Evolutionary conservation across 2,329 filamentous ascomycete species (phyloP).

Genomic region (Monilinia polystroma): DNA sequence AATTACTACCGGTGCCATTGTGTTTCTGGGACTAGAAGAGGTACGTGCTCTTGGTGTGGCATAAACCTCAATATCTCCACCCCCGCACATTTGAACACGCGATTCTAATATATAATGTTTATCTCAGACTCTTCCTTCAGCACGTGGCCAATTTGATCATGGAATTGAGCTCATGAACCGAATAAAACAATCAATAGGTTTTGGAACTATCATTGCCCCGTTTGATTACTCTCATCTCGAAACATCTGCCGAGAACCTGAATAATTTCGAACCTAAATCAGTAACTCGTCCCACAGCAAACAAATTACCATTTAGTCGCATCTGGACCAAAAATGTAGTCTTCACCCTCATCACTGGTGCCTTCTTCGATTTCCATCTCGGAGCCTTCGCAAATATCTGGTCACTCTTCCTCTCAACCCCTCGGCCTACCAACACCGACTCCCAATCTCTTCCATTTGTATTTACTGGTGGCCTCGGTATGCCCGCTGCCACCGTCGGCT

Average conservation of each 20-base stretch:
- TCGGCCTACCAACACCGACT: slow-evolving; percentile 41
- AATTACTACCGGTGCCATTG: slow-evolving; percentile 35
- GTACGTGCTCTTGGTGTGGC: slow-evolving; percentile 25
- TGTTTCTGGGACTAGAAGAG: slow-evolving; percentile 40
- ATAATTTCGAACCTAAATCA: slow-evolving; percentile 17
- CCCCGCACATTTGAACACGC: not conserved
- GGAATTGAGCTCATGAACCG: slow-evolving; percentile 20
- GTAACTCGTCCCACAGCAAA: not conserved
- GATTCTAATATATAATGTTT: slow-evolving; percentile 2
- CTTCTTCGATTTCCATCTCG: slow-evolving; percentile 39
- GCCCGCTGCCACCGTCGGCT: slow-evolving; percentile 62
- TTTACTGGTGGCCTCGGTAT: slow-evolving; percentile 68
- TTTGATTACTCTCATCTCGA: slow-evolving; percentile 28
- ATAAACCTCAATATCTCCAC: not conserved
- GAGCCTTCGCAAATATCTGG: slow-evolving; percentile 57
- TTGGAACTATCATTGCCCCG: slow-evolving; percentile 4
- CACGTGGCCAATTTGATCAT: slow-evolving; percentile 16
- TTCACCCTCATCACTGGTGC: slow-evolving; percentile 53
- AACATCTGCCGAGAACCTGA: not conserved
- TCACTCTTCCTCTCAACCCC: slow-evolving; percentile 60
- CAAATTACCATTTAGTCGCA: slow-evolving; percentile 27
- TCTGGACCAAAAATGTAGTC: slow-evolving; percentile 37
- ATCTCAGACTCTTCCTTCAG: slow-evolving; percentile 20
- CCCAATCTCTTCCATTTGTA: slow-evolving; percentile 36
- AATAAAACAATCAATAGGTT: slow-evolving; percentile 16